These are phyloP conservation scores for Sporothrix pallida DNA, from an alignment of 2,329 filamentous ascomycete species.

Conservation along the genomic window DNA sequence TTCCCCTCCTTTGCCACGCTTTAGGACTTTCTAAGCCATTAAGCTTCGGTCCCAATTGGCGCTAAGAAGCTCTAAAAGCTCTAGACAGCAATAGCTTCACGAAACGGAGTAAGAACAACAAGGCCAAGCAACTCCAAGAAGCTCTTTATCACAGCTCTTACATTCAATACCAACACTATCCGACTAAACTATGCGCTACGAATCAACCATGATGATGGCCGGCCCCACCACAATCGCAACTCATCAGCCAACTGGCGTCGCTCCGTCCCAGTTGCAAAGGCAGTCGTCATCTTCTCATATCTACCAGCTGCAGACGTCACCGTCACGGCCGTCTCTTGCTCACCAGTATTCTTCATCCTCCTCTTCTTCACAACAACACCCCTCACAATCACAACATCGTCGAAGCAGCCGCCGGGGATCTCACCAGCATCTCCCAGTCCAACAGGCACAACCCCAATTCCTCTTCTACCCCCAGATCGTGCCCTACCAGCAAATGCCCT, in stretches of 20 bases:
- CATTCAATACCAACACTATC: neutral
- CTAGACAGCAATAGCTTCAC: constrained; percentile 1
- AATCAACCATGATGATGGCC: constrained; percentile 23
- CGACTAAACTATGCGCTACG: constrained; percentile 10
- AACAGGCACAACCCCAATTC: neutral
- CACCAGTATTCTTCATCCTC: constrained; percentile 8
- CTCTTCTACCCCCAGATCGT: constrained; percentile 8
- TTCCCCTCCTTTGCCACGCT: neutral
- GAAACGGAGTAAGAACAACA: neutral
- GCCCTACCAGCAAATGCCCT: constrained; percentile 26
- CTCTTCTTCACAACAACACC: neutral
- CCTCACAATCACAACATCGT: neutral
- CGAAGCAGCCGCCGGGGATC: neutral
- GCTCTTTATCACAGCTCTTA: neutral
- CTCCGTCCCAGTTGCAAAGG: neutral
- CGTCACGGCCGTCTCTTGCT: neutral
- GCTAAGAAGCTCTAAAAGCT: constrained; percentile 5
- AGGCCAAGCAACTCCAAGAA: neutral
- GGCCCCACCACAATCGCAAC: constrained; percentile 26
- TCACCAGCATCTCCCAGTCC: neutral
- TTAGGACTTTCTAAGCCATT: too few species aligned
- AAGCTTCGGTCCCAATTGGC: neutral
- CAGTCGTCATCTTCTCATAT: neutral
- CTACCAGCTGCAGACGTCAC: neutral
- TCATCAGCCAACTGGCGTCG: constrained; percentile 13